phyloP scores from a whole-genome alignment of 805 yeast genomes.

The Nakazawaea pomicola region DNA sequence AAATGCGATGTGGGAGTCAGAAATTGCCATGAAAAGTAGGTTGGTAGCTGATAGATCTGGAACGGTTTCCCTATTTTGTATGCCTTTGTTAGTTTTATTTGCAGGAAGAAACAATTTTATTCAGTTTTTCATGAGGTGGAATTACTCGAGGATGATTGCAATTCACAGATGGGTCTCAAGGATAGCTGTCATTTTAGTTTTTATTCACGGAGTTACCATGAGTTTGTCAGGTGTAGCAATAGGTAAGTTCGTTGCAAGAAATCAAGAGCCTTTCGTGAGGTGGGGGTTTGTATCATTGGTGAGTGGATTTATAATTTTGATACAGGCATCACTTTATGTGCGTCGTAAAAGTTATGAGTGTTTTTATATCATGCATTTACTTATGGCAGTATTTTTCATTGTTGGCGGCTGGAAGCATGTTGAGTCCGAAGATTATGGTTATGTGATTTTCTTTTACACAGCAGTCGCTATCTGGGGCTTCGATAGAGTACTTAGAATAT shows the following conservation, averaged over 20 bases:
- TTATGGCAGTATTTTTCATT: constrained; percentile 34
- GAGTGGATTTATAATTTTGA: constrained; percentile 31
- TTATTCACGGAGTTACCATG: constrained; percentile 38
- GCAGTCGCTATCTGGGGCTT: constrained; percentile 27
- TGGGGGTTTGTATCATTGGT: constrained; percentile 23
- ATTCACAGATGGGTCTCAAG: constrained; percentile 58
- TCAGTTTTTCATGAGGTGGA: constrained; percentile 57
- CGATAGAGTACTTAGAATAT: constrained; percentile 30
- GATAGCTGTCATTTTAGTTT: constrained; percentile 31
- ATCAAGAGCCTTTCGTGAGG: constrained; percentile 1
- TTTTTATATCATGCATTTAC: constrained; percentile 33
- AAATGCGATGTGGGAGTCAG: no score
- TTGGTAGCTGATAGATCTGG: constrained; percentile 50
- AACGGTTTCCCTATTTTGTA: constrained; percentile 37
- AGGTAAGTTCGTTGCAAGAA: constrained; percentile 16
- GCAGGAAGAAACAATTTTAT: constrained; percentile 62
- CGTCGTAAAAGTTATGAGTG: constrained; percentile 39
- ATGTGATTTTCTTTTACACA: constrained; percentile 4
- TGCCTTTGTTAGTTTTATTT: constrained; percentile 51
- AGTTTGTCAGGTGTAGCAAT: constrained; percentile 19
- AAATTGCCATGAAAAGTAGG: constrained; percentile 21
- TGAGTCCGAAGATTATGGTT: constrained; percentile 1
- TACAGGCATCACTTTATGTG: constrained; percentile 37
- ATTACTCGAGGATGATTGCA: constrained; percentile 45
- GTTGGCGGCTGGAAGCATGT: constrained; percentile 39